Conservation (phyloP, 129 eudicot genomes). For the Helichrysum umbraculigerum region DNA sequence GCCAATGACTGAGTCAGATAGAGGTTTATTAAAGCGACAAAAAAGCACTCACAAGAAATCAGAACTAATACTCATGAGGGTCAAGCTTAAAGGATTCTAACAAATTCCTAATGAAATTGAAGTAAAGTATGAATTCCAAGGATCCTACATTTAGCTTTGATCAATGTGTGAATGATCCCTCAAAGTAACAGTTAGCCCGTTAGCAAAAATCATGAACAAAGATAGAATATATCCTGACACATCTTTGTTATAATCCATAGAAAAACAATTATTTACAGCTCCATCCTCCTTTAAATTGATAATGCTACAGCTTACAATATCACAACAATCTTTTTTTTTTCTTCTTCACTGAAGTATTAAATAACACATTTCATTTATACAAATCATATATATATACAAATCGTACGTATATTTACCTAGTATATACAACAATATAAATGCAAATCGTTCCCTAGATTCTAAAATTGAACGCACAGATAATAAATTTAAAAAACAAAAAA, state of each 20-base stretch:
- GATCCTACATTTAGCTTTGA: too few species aligned
- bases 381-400: too few species aligned
- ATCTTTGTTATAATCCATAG: not conserved
- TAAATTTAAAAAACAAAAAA: not conserved
- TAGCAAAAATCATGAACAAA: too few species aligned
- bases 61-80: not conserved
- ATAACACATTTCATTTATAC: too few species aligned
- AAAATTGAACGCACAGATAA: not conserved
- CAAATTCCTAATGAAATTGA: not conserved
- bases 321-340: not conserved
- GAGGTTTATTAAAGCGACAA: not conserved
- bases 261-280: not conserved
- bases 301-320: not conserved
- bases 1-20: not conserved
- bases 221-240: not conserved
- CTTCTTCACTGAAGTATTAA: too few species aligned
- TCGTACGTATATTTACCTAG: not conserved
- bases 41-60: not conserved
- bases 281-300: not conserved
- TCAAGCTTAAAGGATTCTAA: not conserved
- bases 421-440: too few species aligned
- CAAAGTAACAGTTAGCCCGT: not conserved
- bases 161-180: not conserved
- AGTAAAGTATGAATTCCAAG: not conserved
- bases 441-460: conserved; percentile 14